Percentiles rank a stretch among this genome's conserved stretches.
Conservation (phyloP, 768 basidiomycete genomes). For the Rhodotorula sphaerocarpa region DNA sequence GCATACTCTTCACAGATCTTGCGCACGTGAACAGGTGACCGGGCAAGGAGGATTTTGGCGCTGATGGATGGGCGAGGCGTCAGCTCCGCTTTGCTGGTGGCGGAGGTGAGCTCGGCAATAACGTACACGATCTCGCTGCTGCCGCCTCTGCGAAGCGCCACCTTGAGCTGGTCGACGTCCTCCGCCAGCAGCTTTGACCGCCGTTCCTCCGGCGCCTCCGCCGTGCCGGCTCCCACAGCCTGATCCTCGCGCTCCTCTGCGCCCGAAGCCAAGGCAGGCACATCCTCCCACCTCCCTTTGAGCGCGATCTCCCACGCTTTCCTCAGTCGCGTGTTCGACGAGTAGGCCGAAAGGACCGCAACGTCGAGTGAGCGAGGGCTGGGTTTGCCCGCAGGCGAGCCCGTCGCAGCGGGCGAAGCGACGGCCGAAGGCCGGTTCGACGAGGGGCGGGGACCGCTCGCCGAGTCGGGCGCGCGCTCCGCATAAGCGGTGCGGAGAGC, state of each 20-base stretch:
- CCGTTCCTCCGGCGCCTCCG: background rate
- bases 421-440: background rate
- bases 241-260: background rate
- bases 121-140: conserved; percentile 28
- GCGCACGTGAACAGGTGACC: conserved; percentile 20
- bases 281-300: conserved; percentile 28
- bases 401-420: background rate
- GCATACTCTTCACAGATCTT: conserved; percentile 21
- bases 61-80: background rate
- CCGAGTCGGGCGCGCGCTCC: background rate
- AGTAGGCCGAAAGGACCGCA: conserved; percentile 23
- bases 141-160: conserved; percentile 25
- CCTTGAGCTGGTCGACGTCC: conserved; percentile 33
- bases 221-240: background rate
- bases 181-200: conserved; percentile 10
- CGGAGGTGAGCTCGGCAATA: too few relatives aligned
- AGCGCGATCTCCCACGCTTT: conserved; percentile 32
- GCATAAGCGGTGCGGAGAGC: conserved; percentile 29
- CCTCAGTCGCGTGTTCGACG: conserved; percentile 12
- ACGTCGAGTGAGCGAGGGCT: conserved; percentile 30
- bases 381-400: too few relatives aligned
- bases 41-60: conserved; percentile 31
- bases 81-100: background rate
- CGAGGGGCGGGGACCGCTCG: background rate
- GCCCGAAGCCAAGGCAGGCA: background rate